Evolutionary conservation across 225 moss, liverwort and hornwort genomes (phyloP), one percentile per base, ranked within the genome.

Genomic region (Straminergon stramineum): DNA sequence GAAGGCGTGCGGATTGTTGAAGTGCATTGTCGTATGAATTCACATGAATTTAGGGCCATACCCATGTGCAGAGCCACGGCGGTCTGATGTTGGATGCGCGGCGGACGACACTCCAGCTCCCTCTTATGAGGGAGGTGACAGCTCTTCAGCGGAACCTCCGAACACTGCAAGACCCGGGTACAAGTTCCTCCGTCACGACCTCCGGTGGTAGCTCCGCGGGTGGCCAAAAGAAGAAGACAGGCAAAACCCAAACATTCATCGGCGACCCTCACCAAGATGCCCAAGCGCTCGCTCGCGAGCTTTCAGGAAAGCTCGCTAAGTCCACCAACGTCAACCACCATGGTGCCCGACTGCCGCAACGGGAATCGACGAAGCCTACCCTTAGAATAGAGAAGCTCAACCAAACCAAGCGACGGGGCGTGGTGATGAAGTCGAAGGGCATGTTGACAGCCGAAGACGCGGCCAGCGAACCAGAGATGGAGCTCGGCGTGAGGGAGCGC

Each of bases 41-140:
- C 56, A 27, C 45, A 58, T 87, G 80, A 68, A 32, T 55, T 84
- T 57, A 43, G 67, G 78, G 56, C 57, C 70, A 31, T 41, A 39
- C 9, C 53, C 39, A 60, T 67, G 79, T 87, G 90, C 93, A 94
- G 93, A 93, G 91, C 88, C 62, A 73, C 86, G 83, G 91, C 27
- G 73, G 88, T 88, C 93, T 93, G 93, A 94, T 94, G 94, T 91
- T 94, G 92, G 93, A 93, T 90, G 94, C 94, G 73, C 90, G 91
- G 76, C 93, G 93, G 86, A 80, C 88, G 69, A 19, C 87, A 91
- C 80, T 81, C 87, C 93, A 93, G 86, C 84, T 88, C 57, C 93
- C 92, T 88, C 92, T 94, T 10, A 92, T 87, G 93, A 94, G 94
- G 88, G 94, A 94, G 92, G 88, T 88, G 63, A 86, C 92, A 62